Evolutionary conservation across 345 rosid species (phyloP).

Genomic region (Schrenkiella parvula): DNA sequence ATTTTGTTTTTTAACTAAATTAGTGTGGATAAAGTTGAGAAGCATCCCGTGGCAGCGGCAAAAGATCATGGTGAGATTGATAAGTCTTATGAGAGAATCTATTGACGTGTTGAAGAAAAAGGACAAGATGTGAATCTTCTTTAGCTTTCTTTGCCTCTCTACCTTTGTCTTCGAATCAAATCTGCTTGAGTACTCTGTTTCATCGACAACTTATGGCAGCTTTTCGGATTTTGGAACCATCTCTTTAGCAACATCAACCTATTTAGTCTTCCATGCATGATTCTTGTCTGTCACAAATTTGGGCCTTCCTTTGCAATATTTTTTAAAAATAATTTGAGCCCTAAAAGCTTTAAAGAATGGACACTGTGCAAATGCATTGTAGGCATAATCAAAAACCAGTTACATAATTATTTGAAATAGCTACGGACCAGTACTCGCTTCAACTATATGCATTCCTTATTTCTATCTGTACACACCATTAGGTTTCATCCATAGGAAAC

Average conservation of each 20-base stretch:
- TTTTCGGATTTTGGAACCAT: neutral
- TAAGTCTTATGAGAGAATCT: neutral
- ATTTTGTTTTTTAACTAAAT: neutral
- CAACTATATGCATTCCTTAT: neutral
- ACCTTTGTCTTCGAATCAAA: neutral
- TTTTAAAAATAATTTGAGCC: too few relatives aligned
- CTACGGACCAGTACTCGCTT: too few relatives aligned
- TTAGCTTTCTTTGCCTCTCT: neutral
- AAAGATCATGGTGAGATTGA: neutral
- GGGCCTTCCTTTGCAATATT: too few relatives aligned
- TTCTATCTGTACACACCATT: neutral
- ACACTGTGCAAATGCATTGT: too few relatives aligned
- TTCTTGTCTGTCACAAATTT: too few relatives aligned
- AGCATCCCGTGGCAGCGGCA: neutral
- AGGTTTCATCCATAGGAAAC: conserved; percentile 30
- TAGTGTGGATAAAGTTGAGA: neutral
- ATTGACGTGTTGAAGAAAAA: conserved; percentile 1
- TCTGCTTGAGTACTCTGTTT: neutral
- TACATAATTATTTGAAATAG: too few relatives aligned
- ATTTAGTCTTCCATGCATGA: neutral
- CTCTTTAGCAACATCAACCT: neutral
- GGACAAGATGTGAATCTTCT: neutral
- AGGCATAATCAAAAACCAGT: too few relatives aligned
- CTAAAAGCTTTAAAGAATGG: too few relatives aligned
- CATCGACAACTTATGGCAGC: neutral